Base-by-base conservation (phyloP, 306 rosid species). In the Astragalus glycyphyllos region DNA sequence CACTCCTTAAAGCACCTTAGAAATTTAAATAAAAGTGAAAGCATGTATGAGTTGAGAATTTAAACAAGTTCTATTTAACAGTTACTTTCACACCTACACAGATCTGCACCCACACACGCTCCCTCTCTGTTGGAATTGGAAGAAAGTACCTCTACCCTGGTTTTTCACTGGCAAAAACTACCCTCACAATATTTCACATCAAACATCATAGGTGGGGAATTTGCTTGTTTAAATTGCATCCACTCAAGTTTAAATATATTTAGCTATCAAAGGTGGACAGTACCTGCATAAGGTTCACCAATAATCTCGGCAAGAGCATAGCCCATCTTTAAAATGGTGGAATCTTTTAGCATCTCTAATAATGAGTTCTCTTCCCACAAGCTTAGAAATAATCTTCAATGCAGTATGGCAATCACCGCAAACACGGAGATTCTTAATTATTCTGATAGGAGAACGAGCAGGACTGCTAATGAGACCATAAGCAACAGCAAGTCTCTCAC, bases 401-500 rank as follows among this genome's bases (percentile, higher is more conserved):
- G 68, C 68, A 61, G 68, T 61, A 41, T 61, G 68, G 44, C 68
- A 61, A 61, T 61, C 68, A 61, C 50, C 50, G 37, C 50, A 61
- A 61, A 61, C 35, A 17, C 68, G 68, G 14, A 41, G 50, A 7
- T 61, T 61, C 15, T 82, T 88, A 54, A 91, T 91, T 40, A 91
- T 76, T 74, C 92, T 88, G 42, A 91, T 80, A 31, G 90, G 77
- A 26, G 96, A 78, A 16, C 96, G 89, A 29, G 77, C 84, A 63
- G 92, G 38, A 59, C 85, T 84, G 76, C 75, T 85, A 42, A 90
- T 75, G 64, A 90, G 90, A 61, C 92, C 94, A 83, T 88, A 65
- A 29, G 87, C 91, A 77, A 81, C 82, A 57, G 97, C 97, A 75
- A 90, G 90, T 72, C 96, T 88, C 84, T 90, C 97, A 58, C 97